Percentiles rank a stretch among this genome's conserved stretches.
Conservation (phyloP, 345 rosid species). For the Eucalyptus cladocalyx region DNA sequence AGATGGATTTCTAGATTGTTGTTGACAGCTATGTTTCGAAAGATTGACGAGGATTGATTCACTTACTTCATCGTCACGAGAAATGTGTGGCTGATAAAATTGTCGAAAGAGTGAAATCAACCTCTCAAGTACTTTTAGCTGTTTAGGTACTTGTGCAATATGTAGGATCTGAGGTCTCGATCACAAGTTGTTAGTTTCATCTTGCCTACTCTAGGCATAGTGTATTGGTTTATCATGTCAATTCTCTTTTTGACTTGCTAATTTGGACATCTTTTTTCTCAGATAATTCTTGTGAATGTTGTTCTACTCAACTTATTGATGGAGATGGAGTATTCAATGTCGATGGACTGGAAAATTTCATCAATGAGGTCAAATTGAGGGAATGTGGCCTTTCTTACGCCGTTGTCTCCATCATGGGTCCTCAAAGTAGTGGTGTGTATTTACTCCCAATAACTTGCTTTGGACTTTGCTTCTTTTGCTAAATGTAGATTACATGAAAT, state of each 20-base stretch:
- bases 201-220: not conserved
- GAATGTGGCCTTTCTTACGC: slow-evolving; percentile 96
- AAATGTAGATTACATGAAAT: not conserved
- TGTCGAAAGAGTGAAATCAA: not conserved
- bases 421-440: slow-evolving; percentile 94
- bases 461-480: not conserved
- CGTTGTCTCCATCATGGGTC: slow-evolving; percentile 97
- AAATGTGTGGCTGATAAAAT: not conserved
- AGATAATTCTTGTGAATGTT: slow-evolving; percentile 31
- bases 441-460: not conserved
- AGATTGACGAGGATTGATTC: not conserved
- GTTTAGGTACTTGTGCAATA: not conserved
- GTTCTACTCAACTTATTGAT: slow-evolving; percentile 89
- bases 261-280: not conserved
- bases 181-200: not conserved
- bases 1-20: not conserved
- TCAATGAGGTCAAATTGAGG: slow-evolving; percentile 58
- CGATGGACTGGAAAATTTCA: slow-evolving; percentile 57
- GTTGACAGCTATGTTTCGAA: not conserved
- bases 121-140: not conserved
- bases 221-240: not conserved
- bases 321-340: slow-evolving; percentile 80
- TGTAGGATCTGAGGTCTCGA: not conserved
- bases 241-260: not conserved
- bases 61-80: not conserved